Percentiles rank a stretch among this genome's conserved stretches.
Evolutionary conservation across 805 yeast genomes (phyloP).

Genomic region (Wickerhamiella bombiphila): DNA sequence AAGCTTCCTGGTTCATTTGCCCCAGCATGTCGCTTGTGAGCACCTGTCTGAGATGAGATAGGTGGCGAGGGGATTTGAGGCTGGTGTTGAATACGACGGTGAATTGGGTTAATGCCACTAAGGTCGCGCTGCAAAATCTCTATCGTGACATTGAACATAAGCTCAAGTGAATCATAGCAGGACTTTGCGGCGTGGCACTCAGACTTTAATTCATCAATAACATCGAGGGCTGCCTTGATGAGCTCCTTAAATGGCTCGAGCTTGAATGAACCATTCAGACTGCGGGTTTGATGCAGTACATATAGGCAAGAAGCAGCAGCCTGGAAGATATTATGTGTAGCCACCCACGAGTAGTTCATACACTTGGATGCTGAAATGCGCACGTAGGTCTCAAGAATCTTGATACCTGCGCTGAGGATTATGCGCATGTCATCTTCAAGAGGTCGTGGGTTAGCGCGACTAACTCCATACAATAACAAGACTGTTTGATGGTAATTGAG

Average conservation of each 20-base stretch:
- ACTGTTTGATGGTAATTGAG: conserved; percentile 67
- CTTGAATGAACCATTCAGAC: conserved; percentile 32
- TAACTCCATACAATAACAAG: conserved; percentile 57
- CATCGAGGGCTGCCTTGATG: conserved; percentile 7
- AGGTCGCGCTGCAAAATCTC: conserved; percentile 7
- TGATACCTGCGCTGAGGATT: conserved; percentile 50
- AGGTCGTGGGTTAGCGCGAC: conserved; percentile 51
- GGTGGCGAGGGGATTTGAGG: no score
- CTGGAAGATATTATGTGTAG: conserved; percentile 76
- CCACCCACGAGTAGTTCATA: conserved; percentile 84
- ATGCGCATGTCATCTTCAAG: conserved; percentile 38
- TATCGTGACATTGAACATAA: conserved; percentile 7
- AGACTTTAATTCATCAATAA: conserved; percentile 7
- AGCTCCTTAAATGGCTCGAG: conserved; percentile 17
- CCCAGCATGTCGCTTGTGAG: no score
- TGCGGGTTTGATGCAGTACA: conserved; percentile 55
- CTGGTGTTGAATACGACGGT: no score
- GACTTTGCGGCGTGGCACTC: conserved; percentile 12
- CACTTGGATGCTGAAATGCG: conserved; percentile 40
- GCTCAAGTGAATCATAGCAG: conserved; percentile 8
- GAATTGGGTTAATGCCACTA: no score
- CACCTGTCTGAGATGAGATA: no score
- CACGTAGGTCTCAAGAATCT: conserved; percentile 48
- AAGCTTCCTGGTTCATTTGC: no score
- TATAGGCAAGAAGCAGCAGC: conserved; percentile 78